Conservation (phyloP, 2,329 filamentous ascomycete genomes). For the Torrubiella hemipterigena region DNA sequence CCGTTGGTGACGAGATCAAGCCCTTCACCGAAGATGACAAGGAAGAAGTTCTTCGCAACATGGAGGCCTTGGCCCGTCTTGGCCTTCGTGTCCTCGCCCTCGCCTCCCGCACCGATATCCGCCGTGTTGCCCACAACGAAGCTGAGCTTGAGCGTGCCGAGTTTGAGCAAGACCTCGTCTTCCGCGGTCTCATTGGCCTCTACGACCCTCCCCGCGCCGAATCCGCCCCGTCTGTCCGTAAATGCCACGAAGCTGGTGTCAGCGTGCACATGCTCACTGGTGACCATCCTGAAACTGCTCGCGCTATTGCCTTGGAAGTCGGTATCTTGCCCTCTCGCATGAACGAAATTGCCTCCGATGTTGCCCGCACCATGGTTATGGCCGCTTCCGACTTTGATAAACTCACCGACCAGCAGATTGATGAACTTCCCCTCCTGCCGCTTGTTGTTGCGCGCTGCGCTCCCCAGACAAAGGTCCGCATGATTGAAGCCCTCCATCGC, state of each 20-base stretch:
- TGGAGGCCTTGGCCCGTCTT: constrained; percentile 54
- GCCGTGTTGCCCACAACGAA: constrained; percentile 19
- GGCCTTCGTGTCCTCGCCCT: constrained; percentile 59
- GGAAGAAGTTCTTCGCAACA: constrained; percentile 49
- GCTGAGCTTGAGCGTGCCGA: constrained; percentile 36
- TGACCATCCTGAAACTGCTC: constrained; percentile 53
- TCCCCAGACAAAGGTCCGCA: constrained; percentile 56
- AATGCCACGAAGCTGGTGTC: constrained; percentile 49
- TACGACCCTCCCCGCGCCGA: constrained; percentile 62
- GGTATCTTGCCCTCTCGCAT: constrained; percentile 46
- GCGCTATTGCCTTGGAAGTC: constrained; percentile 51
- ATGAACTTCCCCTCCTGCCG: constrained; percentile 46
- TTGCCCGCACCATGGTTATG: constrained; percentile 52
- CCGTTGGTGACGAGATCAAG: constrained; percentile 27
- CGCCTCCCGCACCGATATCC: constrained; percentile 37
- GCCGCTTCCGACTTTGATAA: constrained; percentile 56
- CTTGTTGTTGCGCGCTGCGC: constrained; percentile 56
- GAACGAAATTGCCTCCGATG: constrained; percentile 36
- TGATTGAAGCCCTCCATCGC: constrained; percentile 58
- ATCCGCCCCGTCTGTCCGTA: constrained; percentile 44
- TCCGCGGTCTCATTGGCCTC: constrained; percentile 59
- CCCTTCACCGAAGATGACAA: constrained; percentile 40
- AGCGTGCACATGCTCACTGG: constrained; percentile 60
- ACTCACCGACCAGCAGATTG: constrained; percentile 50
- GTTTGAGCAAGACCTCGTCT: constrained; percentile 49